These are phyloP conservation scores for Chrysopogon serrulatus DNA, from an alignment of 176 grass and related monocot genomes.

Conservation along the genomic window DNA sequence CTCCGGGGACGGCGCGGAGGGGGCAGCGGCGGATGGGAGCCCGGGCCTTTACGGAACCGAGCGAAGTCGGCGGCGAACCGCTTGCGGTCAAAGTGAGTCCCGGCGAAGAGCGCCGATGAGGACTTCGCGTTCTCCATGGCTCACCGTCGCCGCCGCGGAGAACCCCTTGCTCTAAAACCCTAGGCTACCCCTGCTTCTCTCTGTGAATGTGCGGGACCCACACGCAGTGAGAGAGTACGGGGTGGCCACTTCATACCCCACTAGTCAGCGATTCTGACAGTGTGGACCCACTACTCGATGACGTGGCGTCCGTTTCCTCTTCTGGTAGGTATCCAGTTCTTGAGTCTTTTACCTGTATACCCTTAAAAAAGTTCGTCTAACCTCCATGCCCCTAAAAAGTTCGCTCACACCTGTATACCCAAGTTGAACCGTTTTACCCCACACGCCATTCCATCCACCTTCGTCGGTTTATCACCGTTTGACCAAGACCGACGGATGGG, in stretches of 20 bases:
- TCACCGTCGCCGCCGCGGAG: conserved; percentile 17
- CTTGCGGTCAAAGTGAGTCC: conserved; percentile 70
- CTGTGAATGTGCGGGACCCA: background rate
- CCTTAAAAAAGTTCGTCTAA: no score
- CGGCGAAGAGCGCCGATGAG: conserved; percentile 71
- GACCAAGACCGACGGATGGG: no score
- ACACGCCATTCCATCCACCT: no score
- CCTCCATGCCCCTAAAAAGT: no score
- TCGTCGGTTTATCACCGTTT: no score
- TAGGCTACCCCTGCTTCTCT: background rate
- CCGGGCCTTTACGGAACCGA: conserved; percentile 33
- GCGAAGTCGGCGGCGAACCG: conserved; percentile 60
- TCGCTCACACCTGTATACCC: no score
- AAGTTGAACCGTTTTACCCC: no score
- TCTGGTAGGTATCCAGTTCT: conserved; percentile 43
- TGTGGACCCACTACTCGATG: background rate
- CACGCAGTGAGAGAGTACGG: background rate
- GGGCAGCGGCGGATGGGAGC: background rate
- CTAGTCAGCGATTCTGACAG: background rate
- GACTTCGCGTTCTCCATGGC: conserved; percentile 49
- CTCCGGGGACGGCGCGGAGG: conserved; percentile 26
- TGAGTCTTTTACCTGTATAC: no score
- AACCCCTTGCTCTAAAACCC: conserved; percentile 25
- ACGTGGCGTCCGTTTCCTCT: background rate
- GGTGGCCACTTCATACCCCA: background rate